Evolutionary conservation across 1,284 basidiomycete genomes (phyloP), one percentile per base, ranked within the genome.

Genomic region (Xerocomus minutiporus): DNA sequence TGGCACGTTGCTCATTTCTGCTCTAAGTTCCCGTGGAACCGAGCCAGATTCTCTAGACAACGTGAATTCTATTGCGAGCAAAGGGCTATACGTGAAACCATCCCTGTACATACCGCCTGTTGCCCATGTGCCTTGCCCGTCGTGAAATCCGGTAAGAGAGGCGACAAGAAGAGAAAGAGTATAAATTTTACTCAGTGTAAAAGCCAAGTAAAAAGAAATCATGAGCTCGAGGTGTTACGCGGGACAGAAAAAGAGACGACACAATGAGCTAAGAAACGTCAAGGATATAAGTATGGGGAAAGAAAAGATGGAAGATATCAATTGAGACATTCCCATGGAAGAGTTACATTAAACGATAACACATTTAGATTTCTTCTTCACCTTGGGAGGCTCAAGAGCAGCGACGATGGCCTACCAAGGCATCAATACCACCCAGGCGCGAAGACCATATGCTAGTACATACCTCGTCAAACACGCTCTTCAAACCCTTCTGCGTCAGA

Each of bases 401-500:
- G 96, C 96, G 58, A 98, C 96, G 69, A 99, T 98, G 53, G 96
- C 96, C 94, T 96, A 38, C 38, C 50, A 25, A 52, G 38, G 50
- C 26, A 32, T 58, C 54, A 61, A 46, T 44, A 44, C 12, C 11
- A 13, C 45, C 47, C 41, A 45, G 13, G n/a, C 26, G 0, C 31
- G 50, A 6, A 53, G 41, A 52, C 56, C 11, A 41, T 34, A 45
- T 20, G 52, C 23, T 8, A 25, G 8, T 12, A 61, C 61, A 77
- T 71, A 91, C 93, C 88, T 99, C 97, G 73, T 99, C 96, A 73
- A 99, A 99, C 56, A 99, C 96, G 72, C 97, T 98, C 89, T 99
- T 99, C 72, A 99, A 76, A 7, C 97, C 96, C 79, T 20, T 20
- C 20, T 20, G 20, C 20, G 20, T 20, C 20, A 20, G 20, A 20